Conservation (phyloP, 306 rosid species). For the Rosa lucieae region DNA sequence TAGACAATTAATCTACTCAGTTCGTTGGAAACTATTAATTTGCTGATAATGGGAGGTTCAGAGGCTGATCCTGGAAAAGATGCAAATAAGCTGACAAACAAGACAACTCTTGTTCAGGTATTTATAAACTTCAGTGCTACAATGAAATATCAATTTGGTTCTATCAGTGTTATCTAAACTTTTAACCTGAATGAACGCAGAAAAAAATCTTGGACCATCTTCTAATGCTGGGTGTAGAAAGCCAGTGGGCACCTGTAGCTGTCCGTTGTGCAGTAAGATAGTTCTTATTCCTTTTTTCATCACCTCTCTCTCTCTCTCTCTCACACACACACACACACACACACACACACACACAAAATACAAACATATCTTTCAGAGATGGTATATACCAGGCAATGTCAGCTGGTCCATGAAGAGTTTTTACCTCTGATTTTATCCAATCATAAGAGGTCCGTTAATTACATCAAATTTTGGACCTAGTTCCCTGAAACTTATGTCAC, state of each 20-base stretch:
- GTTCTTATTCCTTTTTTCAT: background rate
- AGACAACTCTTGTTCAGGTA: slow-evolving; percentile 84
- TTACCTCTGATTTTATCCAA: background rate
- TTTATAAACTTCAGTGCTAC: slow-evolving; percentile 15
- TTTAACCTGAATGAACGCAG: slow-evolving; percentile 42
- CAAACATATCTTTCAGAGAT: background rate
- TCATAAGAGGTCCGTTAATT: background rate
- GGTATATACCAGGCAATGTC: background rate
- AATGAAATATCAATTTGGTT: slow-evolving; percentile 20
- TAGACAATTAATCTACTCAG: slow-evolving; percentile 94
- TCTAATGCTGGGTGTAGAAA: slow-evolving; percentile 81
- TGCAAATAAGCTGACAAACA: slow-evolving; percentile 68
- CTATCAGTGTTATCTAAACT: slow-evolving; percentile 27
- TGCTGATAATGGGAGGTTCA: slow-evolving; percentile 69
- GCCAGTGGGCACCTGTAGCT: slow-evolving; percentile 92
- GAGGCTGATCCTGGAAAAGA: slow-evolving; percentile 81
- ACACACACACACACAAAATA: background rate
- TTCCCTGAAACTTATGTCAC: background rate
- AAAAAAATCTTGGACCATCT: slow-evolving; percentile 81
- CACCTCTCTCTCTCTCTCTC: background rate
- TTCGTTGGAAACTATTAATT: slow-evolving; percentile 72
- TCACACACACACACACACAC: too few relatives aligned
- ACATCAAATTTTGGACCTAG: background rate
- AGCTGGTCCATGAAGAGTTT: background rate
- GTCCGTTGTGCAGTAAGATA: slow-evolving; percentile 74